These are phyloP conservation scores for Suillus ampliporus DNA, from an alignment of 768 basidiomycete species.

Conservation along the genomic window DNA sequence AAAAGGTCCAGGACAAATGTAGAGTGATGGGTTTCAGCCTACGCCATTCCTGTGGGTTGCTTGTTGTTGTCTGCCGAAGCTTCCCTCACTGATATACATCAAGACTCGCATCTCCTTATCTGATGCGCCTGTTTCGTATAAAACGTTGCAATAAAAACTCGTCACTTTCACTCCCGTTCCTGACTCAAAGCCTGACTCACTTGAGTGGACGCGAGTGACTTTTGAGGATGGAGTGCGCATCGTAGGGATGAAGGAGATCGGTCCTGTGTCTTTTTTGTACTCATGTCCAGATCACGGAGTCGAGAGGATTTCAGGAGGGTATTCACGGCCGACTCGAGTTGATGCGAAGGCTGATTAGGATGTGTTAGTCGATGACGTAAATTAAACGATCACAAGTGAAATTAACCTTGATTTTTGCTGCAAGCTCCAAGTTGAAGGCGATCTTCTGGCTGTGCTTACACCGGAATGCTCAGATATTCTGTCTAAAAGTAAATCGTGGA, in stretches of 20 bases:
- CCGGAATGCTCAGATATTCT: too few species aligned
- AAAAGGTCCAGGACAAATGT: conserved; percentile 66
- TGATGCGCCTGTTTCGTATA: conserved; percentile 44
- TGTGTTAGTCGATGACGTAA: too few species aligned
- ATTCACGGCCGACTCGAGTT: too few species aligned
- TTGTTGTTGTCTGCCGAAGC: background rate
- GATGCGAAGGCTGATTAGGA: too few species aligned
- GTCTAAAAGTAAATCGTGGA: too few species aligned
- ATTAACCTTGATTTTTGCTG: too few species aligned
- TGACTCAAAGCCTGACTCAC: conserved; percentile 40
- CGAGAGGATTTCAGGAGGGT: too few species aligned
- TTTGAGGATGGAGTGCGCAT: conserved; percentile 64
- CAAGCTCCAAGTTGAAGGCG: too few species aligned
- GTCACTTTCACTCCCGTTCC: conserved; percentile 55
- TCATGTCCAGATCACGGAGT: too few species aligned
- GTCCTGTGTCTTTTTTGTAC: conserved; percentile 14
- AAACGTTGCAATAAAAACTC: conserved; percentile 64
- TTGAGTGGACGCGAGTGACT: conserved; percentile 64
- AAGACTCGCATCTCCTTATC: conserved; percentile 55
- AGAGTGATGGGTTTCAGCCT: conserved; percentile 79
- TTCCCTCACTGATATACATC: background rate
- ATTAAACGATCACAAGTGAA: too few species aligned
- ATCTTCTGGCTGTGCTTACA: too few species aligned
- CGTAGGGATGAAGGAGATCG: conserved; percentile 64
- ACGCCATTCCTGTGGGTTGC: conserved; percentile 78